These are phyloP conservation scores for Tripterygium wilfordii DNA, from an alignment of 177 flowering plant species.

Conservation along the genomic window DNA sequence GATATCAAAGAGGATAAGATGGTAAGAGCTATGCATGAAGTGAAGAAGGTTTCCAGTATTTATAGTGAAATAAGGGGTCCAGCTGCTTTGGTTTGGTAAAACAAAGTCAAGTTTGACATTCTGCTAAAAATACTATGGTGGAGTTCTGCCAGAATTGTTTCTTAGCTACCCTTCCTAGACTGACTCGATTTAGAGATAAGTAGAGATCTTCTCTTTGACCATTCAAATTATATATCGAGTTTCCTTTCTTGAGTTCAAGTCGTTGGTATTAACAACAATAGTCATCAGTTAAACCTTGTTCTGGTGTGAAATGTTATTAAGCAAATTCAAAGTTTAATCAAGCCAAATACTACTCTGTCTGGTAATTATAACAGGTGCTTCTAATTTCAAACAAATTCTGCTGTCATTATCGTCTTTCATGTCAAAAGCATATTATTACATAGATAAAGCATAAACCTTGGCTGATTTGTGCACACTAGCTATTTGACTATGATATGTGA, in stretches of 20 bases:
- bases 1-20: constrained; percentile 3
- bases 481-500: too few relatives aligned
- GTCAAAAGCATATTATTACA: background rate
- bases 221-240: constrained; percentile 3
- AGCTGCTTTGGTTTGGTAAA: constrained; percentile 15
- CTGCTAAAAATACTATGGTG: constrained; percentile 8
- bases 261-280: background rate
- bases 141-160: constrained; percentile 3
- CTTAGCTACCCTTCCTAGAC: constrained; percentile 18
- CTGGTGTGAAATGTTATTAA: constrained; percentile 4
- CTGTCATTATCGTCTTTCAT: background rate
- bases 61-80: constrained; percentile 35
- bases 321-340: background rate
- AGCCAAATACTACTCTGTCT: background rate
- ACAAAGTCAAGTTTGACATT: constrained; percentile 32
- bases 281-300: background rate
- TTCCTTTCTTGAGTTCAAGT: constrained; percentile 4
- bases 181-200: constrained; percentile 1
- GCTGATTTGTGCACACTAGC: too few relatives aligned
- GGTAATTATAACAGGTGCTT: too few relatives aligned
- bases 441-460: too few relatives aligned
- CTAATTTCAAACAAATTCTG: background rate
- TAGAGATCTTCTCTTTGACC: background rate
- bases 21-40: constrained; percentile 20
- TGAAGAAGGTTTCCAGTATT: constrained; percentile 16